Evolutionary conservation across 805 yeast species (phyloP).

Genomic region (Starmera dryadoides): DNA sequence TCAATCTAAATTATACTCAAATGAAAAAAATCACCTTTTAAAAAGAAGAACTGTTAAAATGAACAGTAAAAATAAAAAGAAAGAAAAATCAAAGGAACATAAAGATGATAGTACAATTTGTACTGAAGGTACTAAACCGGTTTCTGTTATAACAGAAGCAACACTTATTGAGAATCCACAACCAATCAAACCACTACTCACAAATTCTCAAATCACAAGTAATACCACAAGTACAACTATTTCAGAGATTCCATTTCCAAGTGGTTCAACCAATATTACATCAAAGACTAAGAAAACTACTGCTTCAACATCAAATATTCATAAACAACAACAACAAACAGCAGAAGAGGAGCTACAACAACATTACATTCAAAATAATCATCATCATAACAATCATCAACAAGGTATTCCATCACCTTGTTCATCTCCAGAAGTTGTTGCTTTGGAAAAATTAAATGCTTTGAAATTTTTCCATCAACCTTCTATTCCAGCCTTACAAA

Average conservation of each 20-base stretch:
- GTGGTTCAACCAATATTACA: not conserved
- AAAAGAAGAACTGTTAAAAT: conserved; percentile 18
- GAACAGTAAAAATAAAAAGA: conserved; percentile 1
- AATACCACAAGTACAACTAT: not conserved
- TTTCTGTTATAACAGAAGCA: conserved; percentile 12
- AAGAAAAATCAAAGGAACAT: not conserved
- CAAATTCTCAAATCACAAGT: not conserved
- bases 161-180: conserved; percentile 10
- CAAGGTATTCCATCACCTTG: not conserved
- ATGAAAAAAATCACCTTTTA: conserved; percentile 15
- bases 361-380: not conserved
- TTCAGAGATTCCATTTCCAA: not conserved
- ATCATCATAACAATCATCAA: not conserved
- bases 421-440: conserved; percentile 5
- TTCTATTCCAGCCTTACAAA: not conserved
- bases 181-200: not conserved
- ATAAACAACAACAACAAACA: not conserved
- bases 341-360: not conserved
- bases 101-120: not conserved
- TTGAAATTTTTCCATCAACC: not conserved
- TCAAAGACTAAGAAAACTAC: not conserved
- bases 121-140: conserved; percentile 3
- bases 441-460: not conserved
- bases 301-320: too few relatives aligned
- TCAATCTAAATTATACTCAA: conserved; percentile 17